phyloP scores from a whole-genome alignment of 2,329 filamentous ascomycete genomes.

The Sporothrix protearum region DNA sequence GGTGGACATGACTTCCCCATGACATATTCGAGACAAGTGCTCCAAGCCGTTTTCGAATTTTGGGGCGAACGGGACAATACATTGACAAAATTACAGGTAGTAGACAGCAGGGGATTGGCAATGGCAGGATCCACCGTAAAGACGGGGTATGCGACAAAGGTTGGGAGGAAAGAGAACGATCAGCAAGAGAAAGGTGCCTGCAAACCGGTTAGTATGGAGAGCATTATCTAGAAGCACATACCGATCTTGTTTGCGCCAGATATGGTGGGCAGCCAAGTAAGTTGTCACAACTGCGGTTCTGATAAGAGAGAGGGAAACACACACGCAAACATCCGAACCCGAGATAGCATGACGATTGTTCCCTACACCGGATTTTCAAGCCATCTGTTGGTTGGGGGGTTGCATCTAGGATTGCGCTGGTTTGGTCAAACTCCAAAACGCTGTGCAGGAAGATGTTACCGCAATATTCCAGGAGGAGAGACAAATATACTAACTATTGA shows the following conservation, averaged over 20 bases:
- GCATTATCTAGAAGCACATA: background rate
- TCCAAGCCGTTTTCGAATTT: constrained; percentile 47
- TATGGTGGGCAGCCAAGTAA: background rate
- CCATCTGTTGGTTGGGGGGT: background rate
- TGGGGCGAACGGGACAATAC: constrained; percentile 38
- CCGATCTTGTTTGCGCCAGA: background rate
- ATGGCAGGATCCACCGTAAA: background rate
- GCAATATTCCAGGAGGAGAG: background rate
- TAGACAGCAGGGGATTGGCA: constrained; percentile 22
- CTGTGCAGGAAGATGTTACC: background rate
- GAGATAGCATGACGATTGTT: background rate
- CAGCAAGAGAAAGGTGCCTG: background rate
- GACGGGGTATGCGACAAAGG: no score
- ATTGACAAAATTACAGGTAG: constrained; percentile 8
- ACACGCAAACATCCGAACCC: background rate
- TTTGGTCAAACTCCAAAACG: background rate
- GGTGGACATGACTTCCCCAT: constrained; percentile 62
- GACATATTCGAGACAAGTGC: constrained; percentile 46
- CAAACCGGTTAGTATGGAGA: background rate
- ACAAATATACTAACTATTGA: background rate
- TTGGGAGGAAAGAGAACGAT: background rate
- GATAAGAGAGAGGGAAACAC: background rate
- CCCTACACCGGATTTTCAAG: background rate
- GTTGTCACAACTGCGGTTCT: no score
- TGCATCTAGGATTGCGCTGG: background rate